Conservation (phyloP, 2,329 filamentous ascomycete species). For the Myriosclerotinia curreyana region DNA sequence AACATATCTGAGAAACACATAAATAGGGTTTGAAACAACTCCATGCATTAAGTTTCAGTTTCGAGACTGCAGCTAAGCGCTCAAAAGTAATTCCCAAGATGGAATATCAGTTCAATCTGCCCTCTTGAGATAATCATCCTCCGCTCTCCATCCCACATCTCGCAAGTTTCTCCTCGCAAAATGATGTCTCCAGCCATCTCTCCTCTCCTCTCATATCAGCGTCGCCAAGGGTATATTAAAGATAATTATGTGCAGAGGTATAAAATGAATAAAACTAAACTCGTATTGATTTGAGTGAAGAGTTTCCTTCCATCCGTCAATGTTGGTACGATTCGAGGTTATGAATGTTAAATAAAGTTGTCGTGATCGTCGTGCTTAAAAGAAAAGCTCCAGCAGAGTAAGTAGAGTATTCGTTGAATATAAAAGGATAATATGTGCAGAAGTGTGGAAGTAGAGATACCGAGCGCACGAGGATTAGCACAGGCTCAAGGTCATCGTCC, state of each 20-base stretch:
- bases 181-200: constrained; percentile 13
- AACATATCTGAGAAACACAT: neutral
- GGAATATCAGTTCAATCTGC: neutral
- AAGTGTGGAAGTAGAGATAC: constrained; percentile 29
- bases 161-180: neutral
- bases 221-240: constrained; percentile 10
- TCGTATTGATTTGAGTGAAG: constrained; percentile 10
- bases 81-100: constrained; percentile 7
- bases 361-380: constrained; percentile 13
- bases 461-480: constrained; percentile 38
- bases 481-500: constrained; percentile 36
- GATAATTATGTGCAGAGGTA: constrained; percentile 5
- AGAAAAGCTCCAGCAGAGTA: constrained; percentile 1
- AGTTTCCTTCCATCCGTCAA: constrained; percentile 4
- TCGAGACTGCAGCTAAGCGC: constrained; percentile 19
- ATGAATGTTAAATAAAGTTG: constrained; percentile 14
- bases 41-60: neutral
- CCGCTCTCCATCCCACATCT: neutral
- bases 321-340: constrained; percentile 5
- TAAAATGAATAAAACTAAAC: constrained; percentile 9
- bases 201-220: neutral
- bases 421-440: constrained; percentile 28
- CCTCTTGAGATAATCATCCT: neutral
- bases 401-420: constrained; percentile 26
- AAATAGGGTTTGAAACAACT: neutral